phyloP scores from a whole-genome alignment of 805 yeast genomes.

The Kodamaea leandrae region DNA sequence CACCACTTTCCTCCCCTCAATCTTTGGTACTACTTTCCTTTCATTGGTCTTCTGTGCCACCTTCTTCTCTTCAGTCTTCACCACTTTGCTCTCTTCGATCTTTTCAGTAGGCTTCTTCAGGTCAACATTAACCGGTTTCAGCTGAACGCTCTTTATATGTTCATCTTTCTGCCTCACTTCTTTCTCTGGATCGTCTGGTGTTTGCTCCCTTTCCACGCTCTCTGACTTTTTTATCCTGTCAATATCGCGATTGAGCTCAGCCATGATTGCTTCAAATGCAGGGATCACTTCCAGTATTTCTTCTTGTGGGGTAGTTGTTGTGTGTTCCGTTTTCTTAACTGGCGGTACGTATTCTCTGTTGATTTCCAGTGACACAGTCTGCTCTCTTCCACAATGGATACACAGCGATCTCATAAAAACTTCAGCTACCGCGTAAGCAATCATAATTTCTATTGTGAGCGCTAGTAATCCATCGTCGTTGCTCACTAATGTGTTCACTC shows the following conservation, averaged over 20 bases:
- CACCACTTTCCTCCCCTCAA: not conserved
- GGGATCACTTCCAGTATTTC: not conserved
- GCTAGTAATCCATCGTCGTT: too few species aligned
- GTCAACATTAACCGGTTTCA: too few species aligned
- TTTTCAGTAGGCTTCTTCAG: too few species aligned
- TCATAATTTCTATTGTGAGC: too few species aligned
- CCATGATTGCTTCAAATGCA: constrained; percentile 1
- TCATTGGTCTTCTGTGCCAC: not conserved
- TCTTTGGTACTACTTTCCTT: not conserved
- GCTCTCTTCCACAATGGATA: too few species aligned
- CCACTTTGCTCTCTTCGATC: not conserved
- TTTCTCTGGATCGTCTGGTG: not conserved
- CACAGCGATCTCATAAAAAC: too few species aligned
- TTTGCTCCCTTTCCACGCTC: not conserved
- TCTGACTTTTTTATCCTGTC: not conserved
- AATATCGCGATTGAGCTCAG: constrained; percentile 6
- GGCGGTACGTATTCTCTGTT: too few species aligned
- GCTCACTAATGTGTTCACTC: too few species aligned
- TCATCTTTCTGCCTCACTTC: not conserved
- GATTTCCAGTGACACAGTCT: too few species aligned
- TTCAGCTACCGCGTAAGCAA: too few species aligned
- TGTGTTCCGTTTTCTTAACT: not conserved
- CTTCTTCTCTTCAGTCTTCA: not conserved
- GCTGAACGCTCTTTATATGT: too few species aligned
- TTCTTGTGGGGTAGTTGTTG: not conserved